Evolutionary conservation across 2,329 filamentous ascomycete species (phyloP), one percentile per base, ranked within the genome.

Genomic region (Scytalidium lignicola): DNA sequence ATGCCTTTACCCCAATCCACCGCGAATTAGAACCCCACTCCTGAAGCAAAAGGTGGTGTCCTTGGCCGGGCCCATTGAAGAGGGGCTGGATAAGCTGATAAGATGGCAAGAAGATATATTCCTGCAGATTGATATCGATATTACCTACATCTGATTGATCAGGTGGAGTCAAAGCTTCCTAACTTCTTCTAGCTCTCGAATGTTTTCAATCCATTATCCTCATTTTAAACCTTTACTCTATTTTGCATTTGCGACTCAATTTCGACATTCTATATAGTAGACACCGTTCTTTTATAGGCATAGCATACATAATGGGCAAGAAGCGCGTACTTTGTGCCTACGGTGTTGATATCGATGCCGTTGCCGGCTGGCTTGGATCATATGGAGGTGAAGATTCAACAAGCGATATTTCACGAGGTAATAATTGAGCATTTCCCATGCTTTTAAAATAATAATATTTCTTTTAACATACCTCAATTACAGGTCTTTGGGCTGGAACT

Each of bases 361-460:
- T 88, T 3, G 78, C 83, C 1, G 83, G 85, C 13, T 88, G 85
- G 85, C 71, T 88, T 0, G 85, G 85, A 1, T 85, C 80, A 0
- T 88, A 89, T 55, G 82, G 82, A n/a, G 83, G 85, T 26, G 76
- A 87, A 62, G 84, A 88, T 60, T 82, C 76, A 15, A 80, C 78
- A 2, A 85, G 76, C 58, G 85, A 88, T 55, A 87, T 88, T 55
- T 84, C 79, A 58, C 73, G 83, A 71, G 82, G 81, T 37, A 5
- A 37, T 7, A 77, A 56, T 53, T 53, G 53, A 5, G 6, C 18
- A 23, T 10, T 21, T 9, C 17, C n/a, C 29, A 19, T 12, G 44
- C 4, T 9, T 42, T 13, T 28, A 17, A 6, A n/a, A 37, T 7
- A 22, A 9, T 47, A 49, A 40, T 13, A 15, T 50, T 13, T 15